Conservation (phyloP, 2,329 filamentous ascomycete genomes). For the Cytospora piceicola region DNA sequence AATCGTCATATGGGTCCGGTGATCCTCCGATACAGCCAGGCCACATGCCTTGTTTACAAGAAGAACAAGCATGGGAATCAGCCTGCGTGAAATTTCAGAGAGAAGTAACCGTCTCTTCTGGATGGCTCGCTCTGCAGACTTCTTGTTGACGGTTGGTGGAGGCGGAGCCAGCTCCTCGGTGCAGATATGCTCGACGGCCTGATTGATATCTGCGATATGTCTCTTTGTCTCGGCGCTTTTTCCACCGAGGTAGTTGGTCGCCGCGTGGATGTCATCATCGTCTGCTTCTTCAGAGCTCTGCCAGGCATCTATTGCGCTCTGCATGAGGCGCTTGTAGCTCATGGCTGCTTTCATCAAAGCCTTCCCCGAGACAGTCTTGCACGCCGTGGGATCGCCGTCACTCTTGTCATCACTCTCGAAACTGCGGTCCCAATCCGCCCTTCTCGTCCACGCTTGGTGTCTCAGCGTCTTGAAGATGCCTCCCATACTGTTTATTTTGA, state of each 20-base stretch:
- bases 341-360: constrained; percentile 2
- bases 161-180: not conserved
- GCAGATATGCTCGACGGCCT: constrained; percentile 16
- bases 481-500: constrained; percentile 16
- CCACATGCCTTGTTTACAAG: constrained; percentile 13
- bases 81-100: constrained; percentile 14
- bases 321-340: constrained; percentile 16
- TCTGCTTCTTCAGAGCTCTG: not conserved
- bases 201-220: constrained; percentile 11
- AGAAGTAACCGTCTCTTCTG: constrained; percentile 4
- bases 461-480: constrained; percentile 23
- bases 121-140: not conserved
- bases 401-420: constrained; percentile 8
- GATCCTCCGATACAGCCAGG: constrained; percentile 10
- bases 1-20: not conserved
- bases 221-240: constrained; percentile 3
- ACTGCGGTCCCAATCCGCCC: not conserved
- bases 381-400: not conserved
- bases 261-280: not conserved
- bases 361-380: constrained; percentile 5
- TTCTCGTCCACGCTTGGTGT: constrained; percentile 23
- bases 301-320: not conserved
- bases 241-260: constrained; percentile 9
- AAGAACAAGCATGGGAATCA: constrained; percentile 28
- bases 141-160: not conserved